phyloP scores from a whole-genome alignment of 2,329 filamentous ascomycete genomes.

The Lasiodiplodia theobromae region DNA sequence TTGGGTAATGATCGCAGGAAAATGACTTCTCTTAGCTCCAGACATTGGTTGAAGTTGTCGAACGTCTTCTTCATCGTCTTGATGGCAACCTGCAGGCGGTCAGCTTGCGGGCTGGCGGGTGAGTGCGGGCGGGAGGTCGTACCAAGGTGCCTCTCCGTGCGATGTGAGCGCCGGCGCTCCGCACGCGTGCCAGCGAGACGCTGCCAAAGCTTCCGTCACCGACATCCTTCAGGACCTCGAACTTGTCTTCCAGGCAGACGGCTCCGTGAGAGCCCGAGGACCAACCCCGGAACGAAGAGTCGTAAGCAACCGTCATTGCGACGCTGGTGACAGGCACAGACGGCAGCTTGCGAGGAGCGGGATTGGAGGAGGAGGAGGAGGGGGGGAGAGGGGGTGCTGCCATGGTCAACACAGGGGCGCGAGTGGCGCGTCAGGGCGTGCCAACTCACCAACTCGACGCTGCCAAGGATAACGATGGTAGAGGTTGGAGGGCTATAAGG shows the following conservation, averaged over 20 bases:
- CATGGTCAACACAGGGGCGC: slow-evolving; percentile 21
- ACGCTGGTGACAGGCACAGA: slow-evolving; percentile 28
- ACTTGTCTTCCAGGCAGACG: slow-evolving; percentile 82
- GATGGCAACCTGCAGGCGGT: slow-evolving; percentile 78
- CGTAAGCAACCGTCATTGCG: slow-evolving; percentile 80
- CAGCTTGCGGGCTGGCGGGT: slow-evolving; percentile 16
- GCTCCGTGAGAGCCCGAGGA: slow-evolving; percentile 58
- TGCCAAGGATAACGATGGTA: slow-evolving; percentile 24
- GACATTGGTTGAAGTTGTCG: slow-evolving; percentile 85
- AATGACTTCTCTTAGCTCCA: slow-evolving; percentile 95
- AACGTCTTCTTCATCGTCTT: slow-evolving; percentile 99
- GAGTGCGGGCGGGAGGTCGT: slow-evolving; percentile 51
- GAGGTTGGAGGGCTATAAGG: slow-evolving; percentile 21
- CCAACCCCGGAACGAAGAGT: slow-evolving; percentile 73
- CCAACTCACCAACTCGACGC: slow-evolving; percentile 28
- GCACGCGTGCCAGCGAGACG: slow-evolving; percentile 88
- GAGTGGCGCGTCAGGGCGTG: slow-evolving; percentile 5
- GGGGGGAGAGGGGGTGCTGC: slow-evolving; percentile 3
- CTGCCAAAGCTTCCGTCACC: slow-evolving; percentile 99
- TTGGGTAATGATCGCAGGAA: slow-evolving; percentile 88
- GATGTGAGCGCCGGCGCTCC: slow-evolving; percentile 86
- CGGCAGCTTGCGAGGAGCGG: slow-evolving; percentile 17
- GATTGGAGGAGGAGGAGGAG: slow-evolving; percentile 6
- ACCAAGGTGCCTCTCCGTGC: slow-evolving; percentile 92
- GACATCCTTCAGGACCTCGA: slow-evolving; percentile 97